Conservation (phyloP, 2,329 filamentous ascomycete genomes). For the Hypoxylon sp. region DNA sequence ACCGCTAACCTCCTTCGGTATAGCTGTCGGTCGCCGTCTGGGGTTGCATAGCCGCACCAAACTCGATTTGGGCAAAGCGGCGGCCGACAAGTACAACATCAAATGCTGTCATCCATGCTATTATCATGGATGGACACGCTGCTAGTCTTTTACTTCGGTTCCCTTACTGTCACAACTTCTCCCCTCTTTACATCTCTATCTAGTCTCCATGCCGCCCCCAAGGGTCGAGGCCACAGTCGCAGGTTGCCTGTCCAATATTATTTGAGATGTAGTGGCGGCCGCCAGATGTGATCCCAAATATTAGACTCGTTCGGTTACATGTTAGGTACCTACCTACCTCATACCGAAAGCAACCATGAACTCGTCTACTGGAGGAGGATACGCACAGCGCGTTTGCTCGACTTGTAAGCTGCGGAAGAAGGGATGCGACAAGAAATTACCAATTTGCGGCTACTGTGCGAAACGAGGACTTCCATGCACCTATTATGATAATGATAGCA, state of each 20-base stretch:
- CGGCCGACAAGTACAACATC: background rate
- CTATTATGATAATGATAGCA: background rate
- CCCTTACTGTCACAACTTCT: background rate
- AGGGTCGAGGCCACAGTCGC: background rate
- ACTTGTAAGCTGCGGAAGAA: background rate
- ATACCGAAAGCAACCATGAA: background rate
- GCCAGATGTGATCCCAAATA: background rate
- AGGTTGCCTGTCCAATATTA: background rate
- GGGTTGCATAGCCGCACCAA: background rate
- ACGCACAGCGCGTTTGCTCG: background rate
- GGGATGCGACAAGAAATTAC: conserved; percentile 1
- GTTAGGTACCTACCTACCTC: no score
- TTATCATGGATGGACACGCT: no score
- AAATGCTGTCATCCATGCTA: background rate
- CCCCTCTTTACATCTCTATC: background rate
- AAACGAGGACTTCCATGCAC: background rate
- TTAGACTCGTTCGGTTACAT: background rate
- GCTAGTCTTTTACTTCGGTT: background rate
- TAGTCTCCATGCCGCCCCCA: background rate
- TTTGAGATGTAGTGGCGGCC: background rate
- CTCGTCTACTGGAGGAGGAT: background rate
- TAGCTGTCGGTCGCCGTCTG: background rate
- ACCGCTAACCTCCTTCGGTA: background rate
- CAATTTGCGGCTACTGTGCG: background rate
- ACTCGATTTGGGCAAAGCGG: background rate